Percentiles rank a stretch among this genome's conserved stretches.
Conservation (phyloP, 768 basidiomycete species). For the Suillus plorans region DNA sequence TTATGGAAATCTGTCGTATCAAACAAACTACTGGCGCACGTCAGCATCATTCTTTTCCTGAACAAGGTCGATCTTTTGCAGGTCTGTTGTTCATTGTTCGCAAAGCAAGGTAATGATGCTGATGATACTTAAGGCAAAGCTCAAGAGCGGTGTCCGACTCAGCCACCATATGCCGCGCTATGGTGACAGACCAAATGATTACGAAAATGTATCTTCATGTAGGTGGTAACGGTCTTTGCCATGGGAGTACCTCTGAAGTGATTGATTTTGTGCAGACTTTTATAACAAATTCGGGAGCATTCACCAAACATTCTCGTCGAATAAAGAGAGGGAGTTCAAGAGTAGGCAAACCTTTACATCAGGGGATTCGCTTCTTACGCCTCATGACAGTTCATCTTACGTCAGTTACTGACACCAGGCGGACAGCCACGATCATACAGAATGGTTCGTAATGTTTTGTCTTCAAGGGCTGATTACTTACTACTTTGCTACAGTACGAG, state of each 20-base stretch:
- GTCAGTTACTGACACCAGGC: constrained; percentile 77
- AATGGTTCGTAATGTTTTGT: constrained; percentile 48
- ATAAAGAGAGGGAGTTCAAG: constrained; percentile 70
- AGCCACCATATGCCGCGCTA: constrained; percentile 70
- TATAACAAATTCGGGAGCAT: constrained; percentile 68
- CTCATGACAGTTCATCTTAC: constrained; percentile 65
- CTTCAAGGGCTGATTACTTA: constrained; percentile 5
- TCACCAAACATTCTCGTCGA: constrained; percentile 66
- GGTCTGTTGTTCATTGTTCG: constrained; percentile 35
- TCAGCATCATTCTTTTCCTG: constrained; percentile 79
- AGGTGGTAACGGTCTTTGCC: constrained; percentile 23
- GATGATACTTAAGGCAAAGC: constrained; percentile 52
- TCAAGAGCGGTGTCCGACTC: constrained; percentile 73
- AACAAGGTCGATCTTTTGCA: constrained; percentile 80
- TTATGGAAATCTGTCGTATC: constrained; percentile 74
- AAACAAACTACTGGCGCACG: constrained; percentile 69
- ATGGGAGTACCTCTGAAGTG: not conserved
- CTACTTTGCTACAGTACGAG: constrained; percentile 48
- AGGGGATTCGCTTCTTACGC: constrained; percentile 11
- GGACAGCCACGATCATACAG: constrained; percentile 71
- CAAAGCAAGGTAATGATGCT: constrained; percentile 4
- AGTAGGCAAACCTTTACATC: constrained; percentile 43
- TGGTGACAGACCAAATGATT: constrained; percentile 77
- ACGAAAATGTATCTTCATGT: constrained; percentile 76
- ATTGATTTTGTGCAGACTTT: constrained; percentile 52